phyloP scores from a whole-genome alignment of 371 early-diverging fungal species.

The Rhizopus arrhizus region DNA sequence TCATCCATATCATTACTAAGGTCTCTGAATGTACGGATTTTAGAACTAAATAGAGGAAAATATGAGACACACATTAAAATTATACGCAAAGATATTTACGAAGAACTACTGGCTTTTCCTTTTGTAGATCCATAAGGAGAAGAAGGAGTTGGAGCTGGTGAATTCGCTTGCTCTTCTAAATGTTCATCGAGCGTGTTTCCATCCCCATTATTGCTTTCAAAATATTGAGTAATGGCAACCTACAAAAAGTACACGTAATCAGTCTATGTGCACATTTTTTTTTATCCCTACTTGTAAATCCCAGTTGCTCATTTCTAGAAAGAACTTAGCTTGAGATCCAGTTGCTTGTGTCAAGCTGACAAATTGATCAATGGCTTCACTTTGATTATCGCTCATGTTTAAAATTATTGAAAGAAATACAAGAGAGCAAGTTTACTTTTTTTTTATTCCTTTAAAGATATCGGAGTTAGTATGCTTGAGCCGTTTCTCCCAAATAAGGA shows the following conservation, averaged over 20 bases:
- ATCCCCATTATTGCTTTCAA: constrained; percentile 15
- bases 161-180: neutral
- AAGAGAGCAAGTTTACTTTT: neutral
- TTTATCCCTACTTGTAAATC: constrained; percentile 61
- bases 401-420: constrained; percentile 1
- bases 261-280: too few species aligned
- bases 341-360: constrained; percentile 57
- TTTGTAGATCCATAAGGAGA: too few species aligned
- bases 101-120: too few species aligned
- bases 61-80: too few species aligned
- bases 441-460: neutral
- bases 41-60: constrained; percentile 26
- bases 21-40: constrained; percentile 69
- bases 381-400: constrained; percentile 55
- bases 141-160: constrained; percentile 8
- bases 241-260: neutral
- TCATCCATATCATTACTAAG: constrained; percentile 38
- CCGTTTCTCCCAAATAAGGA: too few species aligned
- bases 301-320: constrained; percentile 75
- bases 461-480: neutral
- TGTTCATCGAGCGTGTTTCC: constrained; percentile 1
- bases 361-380: constrained; percentile 65
- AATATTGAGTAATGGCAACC: constrained; percentile 35
- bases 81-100: too few species aligned
- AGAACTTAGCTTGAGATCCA: constrained; percentile 69